A percentile compares a stretch with the other conserved stretches of the same genome.
These are phyloP conservation scores for Gossypium anomalum DNA, from an alignment of 345 rosid genomes.

Conservation along the genomic window DNA sequence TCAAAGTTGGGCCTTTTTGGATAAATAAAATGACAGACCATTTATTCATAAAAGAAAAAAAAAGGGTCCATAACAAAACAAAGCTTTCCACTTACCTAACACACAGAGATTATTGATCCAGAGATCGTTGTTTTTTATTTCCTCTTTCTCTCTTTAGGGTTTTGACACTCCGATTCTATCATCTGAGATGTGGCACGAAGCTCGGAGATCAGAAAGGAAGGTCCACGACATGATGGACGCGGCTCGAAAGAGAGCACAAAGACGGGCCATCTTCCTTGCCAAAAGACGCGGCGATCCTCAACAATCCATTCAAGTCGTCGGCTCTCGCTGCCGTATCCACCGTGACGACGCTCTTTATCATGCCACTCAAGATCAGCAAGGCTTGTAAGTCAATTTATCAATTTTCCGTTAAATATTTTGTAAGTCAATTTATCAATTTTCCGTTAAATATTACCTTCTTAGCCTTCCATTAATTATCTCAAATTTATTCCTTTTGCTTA, in stretches of 20 bases:
- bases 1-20: not conserved
- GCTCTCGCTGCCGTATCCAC: slow-evolving; percentile 61
- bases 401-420: not conserved
- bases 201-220: slow-evolving; percentile 95
- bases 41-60: not conserved
- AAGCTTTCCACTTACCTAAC: not conserved
- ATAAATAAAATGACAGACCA: not conserved
- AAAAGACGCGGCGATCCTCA: slow-evolving; percentile 96
- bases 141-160: not conserved
- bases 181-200: slow-evolving; percentile 95
- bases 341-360: slow-evolving; percentile 95
- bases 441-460: not conserved
- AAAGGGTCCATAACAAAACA: not conserved
- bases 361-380: slow-evolving; percentile 68
- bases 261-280: slow-evolving; percentile 84
- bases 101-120: not conserved
- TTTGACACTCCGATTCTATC: not conserved
- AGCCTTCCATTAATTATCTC: not conserved
- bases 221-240: slow-evolving; percentile 99
- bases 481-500: not conserved
- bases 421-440: not conserved
- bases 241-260: slow-evolving; percentile 93
- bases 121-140: not conserved
- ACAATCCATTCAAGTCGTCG: slow-evolving; percentile 77
- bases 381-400: not conserved